Conservation (phyloP, 2,329 filamentous ascomycete genomes). For the Aschersonia sp. region DNA sequence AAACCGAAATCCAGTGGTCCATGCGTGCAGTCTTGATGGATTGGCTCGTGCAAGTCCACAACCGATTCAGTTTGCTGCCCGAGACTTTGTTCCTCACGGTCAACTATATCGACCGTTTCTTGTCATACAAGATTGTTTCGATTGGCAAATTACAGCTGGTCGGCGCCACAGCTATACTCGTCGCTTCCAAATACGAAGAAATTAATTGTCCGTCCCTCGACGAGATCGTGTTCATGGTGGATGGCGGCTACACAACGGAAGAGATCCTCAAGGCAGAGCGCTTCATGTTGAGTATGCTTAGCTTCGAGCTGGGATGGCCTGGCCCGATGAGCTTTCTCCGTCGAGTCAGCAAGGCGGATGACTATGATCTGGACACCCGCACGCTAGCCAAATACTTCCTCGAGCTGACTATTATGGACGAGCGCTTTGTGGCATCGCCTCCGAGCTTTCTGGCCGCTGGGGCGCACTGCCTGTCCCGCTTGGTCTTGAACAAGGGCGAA, state of each 20-base stretch:
- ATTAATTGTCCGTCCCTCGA: slow-evolving; percentile 92
- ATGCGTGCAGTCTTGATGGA: slow-evolving; percentile 97
- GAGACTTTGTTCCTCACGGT: slow-evolving; percentile 91
- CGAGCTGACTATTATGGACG: slow-evolving; percentile 93
- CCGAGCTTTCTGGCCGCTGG: slow-evolving; percentile 85
- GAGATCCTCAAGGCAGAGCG: slow-evolving; percentile 95
- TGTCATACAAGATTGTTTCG: slow-evolving; percentile 88
- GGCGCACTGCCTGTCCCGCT: slow-evolving; percentile 77
- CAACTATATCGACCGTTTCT: slow-evolving; percentile 95
- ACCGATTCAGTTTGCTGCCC: slow-evolving; percentile 76
- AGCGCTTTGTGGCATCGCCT: slow-evolving; percentile 83
- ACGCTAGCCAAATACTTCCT: slow-evolving; percentile 97
- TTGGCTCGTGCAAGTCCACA: slow-evolving; percentile 93
- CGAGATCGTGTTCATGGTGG: slow-evolving; percentile 98
- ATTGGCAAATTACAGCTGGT: slow-evolving; percentile 91
- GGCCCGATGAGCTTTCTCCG: slow-evolving; percentile 97
- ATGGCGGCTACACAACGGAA: slow-evolving; percentile 73
- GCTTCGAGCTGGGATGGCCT: slow-evolving; percentile 95
- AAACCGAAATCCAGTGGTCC: slow-evolving; percentile 97
- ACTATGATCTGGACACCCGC: slow-evolving; percentile 89
- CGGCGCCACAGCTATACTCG: slow-evolving; percentile 86
- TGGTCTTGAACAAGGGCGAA: slow-evolving; percentile 79
- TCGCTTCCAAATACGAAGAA: slow-evolving; percentile 96
- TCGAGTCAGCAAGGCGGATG: slow-evolving; percentile 94
- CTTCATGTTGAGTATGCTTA: slow-evolving; percentile 94